Conservation (phyloP, 495 filamentous ascomycete genomes). For the Trichoderma parareesei region DNA sequence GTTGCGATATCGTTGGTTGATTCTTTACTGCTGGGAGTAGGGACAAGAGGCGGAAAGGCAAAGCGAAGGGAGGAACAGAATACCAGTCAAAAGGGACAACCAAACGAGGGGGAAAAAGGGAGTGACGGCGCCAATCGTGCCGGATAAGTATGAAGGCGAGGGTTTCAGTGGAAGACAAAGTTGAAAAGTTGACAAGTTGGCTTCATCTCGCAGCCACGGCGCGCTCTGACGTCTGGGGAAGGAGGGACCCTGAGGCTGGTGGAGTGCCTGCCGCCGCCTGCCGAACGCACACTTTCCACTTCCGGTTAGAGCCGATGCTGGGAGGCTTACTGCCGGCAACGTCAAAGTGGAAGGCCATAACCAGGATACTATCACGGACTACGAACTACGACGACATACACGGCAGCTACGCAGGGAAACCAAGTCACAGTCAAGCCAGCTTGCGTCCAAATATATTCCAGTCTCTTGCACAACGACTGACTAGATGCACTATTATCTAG, state of each 20-base stretch:
- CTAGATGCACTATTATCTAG: slow-evolving; percentile 10
- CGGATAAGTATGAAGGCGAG: background rate
- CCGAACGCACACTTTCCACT: background rate
- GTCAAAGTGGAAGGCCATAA: background rate
- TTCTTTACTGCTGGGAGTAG: slow-evolving; percentile 11
- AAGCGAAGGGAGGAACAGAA: background rate
- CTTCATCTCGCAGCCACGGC: slow-evolving; percentile 1
- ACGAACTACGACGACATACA: background rate
- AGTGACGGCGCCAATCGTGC: background rate
- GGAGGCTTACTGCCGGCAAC: background rate
- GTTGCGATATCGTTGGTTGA: too few relatives aligned
- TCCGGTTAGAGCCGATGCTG: background rate
- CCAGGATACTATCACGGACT: background rate
- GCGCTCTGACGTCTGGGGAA: slow-evolving; percentile 9
- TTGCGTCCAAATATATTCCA: slow-evolving; percentile 10
- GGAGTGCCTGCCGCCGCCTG: background rate
- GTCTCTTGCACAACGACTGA: slow-evolving; percentile 10
- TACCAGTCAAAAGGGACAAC: too few relatives aligned
- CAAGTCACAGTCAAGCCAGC: background rate
- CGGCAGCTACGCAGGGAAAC: background rate
- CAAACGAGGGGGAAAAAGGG: background rate
- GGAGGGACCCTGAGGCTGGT: slow-evolving; percentile 3
- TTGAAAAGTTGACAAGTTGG: slow-evolving; percentile 12
- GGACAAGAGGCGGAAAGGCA: background rate
- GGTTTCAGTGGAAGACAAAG: background rate